Percentiles rank a stretch among this genome's conserved stretches.
Conservation (phyloP, 306 rosid species). For the Fragaria ananassa region DNA sequence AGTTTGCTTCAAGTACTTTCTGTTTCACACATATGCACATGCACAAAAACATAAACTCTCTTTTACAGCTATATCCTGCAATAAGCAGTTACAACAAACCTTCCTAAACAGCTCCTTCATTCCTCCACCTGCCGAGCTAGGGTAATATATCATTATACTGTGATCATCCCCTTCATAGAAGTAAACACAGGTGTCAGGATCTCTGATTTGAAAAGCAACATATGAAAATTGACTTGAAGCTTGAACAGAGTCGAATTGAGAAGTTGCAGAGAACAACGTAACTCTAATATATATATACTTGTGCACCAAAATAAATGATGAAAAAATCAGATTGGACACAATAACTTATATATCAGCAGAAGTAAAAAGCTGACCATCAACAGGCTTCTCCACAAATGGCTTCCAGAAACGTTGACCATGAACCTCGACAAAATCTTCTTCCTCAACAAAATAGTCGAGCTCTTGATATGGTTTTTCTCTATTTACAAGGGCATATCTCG, state of each 20-base stretch:
- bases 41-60: conserved; percentile 10
- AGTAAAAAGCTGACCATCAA: conserved; percentile 67
- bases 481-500: conserved; percentile 90
- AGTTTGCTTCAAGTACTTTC: not conserved
- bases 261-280: conserved; percentile 11
- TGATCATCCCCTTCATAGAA: conserved; percentile 85
- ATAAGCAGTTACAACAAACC: conserved; percentile 55
- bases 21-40: not conserved
- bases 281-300: no score
- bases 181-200: conserved; percentile 33
- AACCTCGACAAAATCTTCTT: conserved; percentile 97
- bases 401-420: conserved; percentile 80
- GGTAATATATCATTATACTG: conserved; percentile 97
- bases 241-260: conserved; percentile 11
- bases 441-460: conserved; percentile 83
- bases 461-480: conserved; percentile 75
- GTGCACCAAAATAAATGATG: not conserved
- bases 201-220: conserved; percentile 28
- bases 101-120: conserved; percentile 98
- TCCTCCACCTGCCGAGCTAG: conserved; percentile 98
- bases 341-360: conserved; percentile 18
- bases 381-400: conserved; percentile 99
- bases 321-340: conserved; percentile 18
- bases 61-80: conserved; percentile 19
- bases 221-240: conserved; percentile 19